Conservation (phyloP, 2,329 filamentous ascomycete genomes). For the Metarhizium anisopliae region DNA sequence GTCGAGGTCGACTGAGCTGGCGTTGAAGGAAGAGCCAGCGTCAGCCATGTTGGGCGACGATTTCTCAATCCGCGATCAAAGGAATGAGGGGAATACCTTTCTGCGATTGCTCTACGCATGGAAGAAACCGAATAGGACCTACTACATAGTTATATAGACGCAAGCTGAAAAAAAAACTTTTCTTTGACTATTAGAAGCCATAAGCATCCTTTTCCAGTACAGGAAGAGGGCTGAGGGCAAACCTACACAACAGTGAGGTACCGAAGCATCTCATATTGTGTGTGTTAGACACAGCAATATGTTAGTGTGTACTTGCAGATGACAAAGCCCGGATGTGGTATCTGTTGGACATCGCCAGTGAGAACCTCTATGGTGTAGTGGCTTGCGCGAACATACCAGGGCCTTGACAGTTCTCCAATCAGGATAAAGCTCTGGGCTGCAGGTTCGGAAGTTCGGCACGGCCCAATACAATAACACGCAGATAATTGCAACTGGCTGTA, state of each 20-base stretch:
- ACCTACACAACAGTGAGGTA: no score
- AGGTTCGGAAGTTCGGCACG: not conserved
- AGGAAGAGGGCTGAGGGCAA: no score
- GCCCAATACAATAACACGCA: not conserved
- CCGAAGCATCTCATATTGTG: no score
- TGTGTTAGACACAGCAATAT: no score
- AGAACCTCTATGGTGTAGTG: conserved; percentile 5
- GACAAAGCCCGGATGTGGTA: no score
- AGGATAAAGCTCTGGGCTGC: not conserved
- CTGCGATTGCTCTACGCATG: not conserved
- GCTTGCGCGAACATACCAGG: not conserved
- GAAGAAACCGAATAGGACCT: no score
- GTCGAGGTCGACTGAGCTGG: conserved; percentile 58
- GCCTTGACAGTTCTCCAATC: not conserved
- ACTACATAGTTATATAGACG: no score
- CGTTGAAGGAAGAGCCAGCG: conserved; percentile 38
- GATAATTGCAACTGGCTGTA: not conserved
- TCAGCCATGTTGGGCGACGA: conserved; percentile 17
- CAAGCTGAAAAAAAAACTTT: no score
- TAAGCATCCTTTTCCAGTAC: no score
- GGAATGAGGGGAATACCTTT: not conserved
- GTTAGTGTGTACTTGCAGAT: no score
- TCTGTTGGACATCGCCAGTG: not conserved
- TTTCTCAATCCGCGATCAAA: not conserved
- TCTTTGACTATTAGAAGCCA: no score